Evolutionary conservation across 177 flowering plant species (phyloP).

Genomic region (Vitis hybrid): DNA sequence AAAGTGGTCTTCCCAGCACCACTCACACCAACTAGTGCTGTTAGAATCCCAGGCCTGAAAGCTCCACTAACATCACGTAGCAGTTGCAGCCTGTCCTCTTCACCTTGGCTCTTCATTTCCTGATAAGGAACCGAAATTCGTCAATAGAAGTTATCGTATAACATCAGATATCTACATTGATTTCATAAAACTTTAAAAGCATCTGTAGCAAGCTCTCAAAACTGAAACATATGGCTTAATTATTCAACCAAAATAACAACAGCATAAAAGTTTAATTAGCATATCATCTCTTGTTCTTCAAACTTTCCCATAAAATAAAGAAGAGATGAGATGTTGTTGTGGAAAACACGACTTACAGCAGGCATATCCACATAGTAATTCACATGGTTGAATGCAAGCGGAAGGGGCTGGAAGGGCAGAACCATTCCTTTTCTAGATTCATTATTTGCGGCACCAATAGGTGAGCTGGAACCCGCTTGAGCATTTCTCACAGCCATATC

Average conservation of each 20-base stretch:
- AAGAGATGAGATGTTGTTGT: too few relatives aligned
- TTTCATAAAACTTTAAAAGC: not conserved
- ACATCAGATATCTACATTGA: not conserved
- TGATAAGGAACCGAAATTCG: slow-evolving; percentile 9
- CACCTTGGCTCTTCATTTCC: slow-evolving; percentile 53
- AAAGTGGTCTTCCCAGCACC: slow-evolving; percentile 77
- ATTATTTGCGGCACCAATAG: not conserved
- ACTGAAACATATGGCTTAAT: too few relatives aligned
- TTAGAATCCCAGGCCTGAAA: slow-evolving; percentile 60
- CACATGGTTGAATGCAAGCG: slow-evolving; percentile 45
- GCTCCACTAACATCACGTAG: slow-evolving; percentile 53
- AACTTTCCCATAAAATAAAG: too few relatives aligned
- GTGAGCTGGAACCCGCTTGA: slow-evolving; percentile 5
- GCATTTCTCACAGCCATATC: slow-evolving; percentile 12
- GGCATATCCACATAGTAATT: slow-evolving; percentile 55
- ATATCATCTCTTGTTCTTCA: too few relatives aligned
- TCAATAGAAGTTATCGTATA: not conserved
- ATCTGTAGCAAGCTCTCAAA: not conserved
- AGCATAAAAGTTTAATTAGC: too few relatives aligned
- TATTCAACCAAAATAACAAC: too few relatives aligned
- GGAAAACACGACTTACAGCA: slow-evolving; percentile 23
- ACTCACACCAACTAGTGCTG: slow-evolving; percentile 67
- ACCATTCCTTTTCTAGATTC: slow-evolving; percentile 40
- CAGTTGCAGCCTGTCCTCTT: slow-evolving; percentile 44
- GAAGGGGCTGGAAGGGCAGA: slow-evolving; percentile 50